Evolutionary conservation across 2,329 filamentous ascomycete genomes (phyloP).

Genomic region (Fusarium sulawesiense): DNA sequence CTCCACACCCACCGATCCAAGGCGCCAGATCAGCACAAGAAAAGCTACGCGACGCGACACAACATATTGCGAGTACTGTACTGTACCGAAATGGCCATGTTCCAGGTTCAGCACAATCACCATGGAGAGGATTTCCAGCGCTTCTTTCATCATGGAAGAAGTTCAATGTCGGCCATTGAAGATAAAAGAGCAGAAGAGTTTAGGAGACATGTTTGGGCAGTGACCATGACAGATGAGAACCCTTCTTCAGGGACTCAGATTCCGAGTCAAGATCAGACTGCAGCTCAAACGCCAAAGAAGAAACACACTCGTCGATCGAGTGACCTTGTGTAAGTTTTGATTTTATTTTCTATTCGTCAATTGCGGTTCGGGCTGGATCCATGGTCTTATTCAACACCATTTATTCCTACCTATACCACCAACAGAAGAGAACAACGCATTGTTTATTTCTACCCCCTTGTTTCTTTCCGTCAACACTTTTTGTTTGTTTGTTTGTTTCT

Average conservation of each 20-base stretch:
- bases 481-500: neutral
- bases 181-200: conserved; percentile 46
- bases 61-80: neutral
- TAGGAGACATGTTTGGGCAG: conserved; percentile 44
- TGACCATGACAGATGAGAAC: conserved; percentile 46
- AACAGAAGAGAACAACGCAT: conserved; percentile 1
- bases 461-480: neutral
- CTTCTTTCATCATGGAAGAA: conserved; percentile 44
- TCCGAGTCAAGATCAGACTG: neutral
- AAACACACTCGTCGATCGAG: conserved; percentile 35
- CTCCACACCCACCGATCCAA: conserved; percentile 14
- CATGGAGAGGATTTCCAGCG: conserved; percentile 45
- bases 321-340: conserved; percentile 39
- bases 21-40: neutral
- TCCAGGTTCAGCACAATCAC: conserved; percentile 45
- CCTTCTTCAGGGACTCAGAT: conserved; percentile 20
- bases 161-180: conserved; percentile 46
- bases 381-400: conserved; percentile 5
- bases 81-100: conserved; percentile 35
- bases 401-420: conserved; percentile 7
- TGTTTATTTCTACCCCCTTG: neutral
- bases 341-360: conserved; percentile 9
- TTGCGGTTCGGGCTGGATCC: neutral
- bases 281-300: conserved; percentile 2
- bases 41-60: conserved; percentile 7